A percentile compares a stretch with the other conserved stretches of the same genome.
These are phyloP conservation scores for Tolypocladium album DNA, from an alignment of 2,329 filamentous ascomycete genomes.

Conservation along the genomic window DNA sequence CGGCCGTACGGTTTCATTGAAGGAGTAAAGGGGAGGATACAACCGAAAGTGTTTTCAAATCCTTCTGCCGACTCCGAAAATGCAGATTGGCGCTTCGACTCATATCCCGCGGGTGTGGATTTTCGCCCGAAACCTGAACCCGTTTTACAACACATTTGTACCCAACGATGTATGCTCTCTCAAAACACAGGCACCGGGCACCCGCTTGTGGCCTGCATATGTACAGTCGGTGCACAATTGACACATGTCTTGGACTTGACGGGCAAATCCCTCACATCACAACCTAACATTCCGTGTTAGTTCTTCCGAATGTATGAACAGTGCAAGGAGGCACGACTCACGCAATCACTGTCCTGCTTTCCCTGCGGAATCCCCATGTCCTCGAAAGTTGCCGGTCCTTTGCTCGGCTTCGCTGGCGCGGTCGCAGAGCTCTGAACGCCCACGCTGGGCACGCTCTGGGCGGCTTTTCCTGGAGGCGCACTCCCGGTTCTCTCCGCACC, in stretches of 20 bases:
- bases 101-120: background rate
- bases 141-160: background rate
- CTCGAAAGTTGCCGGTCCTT: slow-evolving; percentile 91
- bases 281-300: slow-evolving; percentile 7
- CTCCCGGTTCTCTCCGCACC: slow-evolving; percentile 23
- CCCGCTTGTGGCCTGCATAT: background rate
- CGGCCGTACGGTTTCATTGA: background rate
- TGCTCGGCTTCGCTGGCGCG: slow-evolving; percentile 31
- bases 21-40: background rate
- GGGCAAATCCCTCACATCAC: slow-evolving; percentile 11
- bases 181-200: background rate
- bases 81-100: background rate
- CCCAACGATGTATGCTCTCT: background rate
- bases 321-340: slow-evolving; percentile 37
- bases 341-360: slow-evolving; percentile 83
- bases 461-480: slow-evolving; percentile 22
- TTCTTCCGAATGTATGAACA: background rate
- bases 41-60: background rate
- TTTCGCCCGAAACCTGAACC: background rate
- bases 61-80: background rate
- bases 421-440: slow-evolving; percentile 19
- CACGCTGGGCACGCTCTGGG: slow-evolving; percentile 9
- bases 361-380: slow-evolving; percentile 90
- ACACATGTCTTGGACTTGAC: background rate
- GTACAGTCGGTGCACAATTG: background rate